Evolutionary conservation across 345 rosid genomes (phyloP).

Genomic region (Chamaenerion angustifolium): DNA sequence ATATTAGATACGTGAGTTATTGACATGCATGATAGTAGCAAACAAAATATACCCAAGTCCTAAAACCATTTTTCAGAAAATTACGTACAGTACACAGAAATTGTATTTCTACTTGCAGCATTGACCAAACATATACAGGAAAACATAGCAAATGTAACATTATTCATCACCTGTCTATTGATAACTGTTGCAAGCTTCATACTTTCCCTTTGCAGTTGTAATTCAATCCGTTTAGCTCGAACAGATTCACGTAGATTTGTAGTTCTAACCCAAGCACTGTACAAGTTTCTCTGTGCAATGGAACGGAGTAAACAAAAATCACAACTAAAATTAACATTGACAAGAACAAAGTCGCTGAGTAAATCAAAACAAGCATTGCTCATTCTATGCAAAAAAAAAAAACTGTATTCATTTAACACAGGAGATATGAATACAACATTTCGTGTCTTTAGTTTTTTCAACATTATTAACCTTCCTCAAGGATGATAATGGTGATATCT

Average conservation of each 20-base stretch:
- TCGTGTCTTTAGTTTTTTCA: too few relatives aligned
- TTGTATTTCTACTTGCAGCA: too few relatives aligned
- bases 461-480: too few relatives aligned
- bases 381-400: too few relatives aligned
- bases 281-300: conserved; percentile 43
- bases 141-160: not conserved
- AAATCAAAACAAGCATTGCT: not conserved
- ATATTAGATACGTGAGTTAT: too few relatives aligned
- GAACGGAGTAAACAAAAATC: conserved; percentile 1
- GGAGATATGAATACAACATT: too few relatives aligned
- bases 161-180: conserved; percentile 45
- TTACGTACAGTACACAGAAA: too few relatives aligned
- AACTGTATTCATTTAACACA: too few relatives aligned
- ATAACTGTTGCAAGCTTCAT: conserved; percentile 52
- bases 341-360: not conserved
- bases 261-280: conserved; percentile 37
- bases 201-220: conserved; percentile 53
- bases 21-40: too few relatives aligned
- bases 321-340: not conserved
- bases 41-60: too few relatives aligned
- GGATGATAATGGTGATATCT: too few relatives aligned
- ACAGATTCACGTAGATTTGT: conserved; percentile 64
- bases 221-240: conserved; percentile 38
- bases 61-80: too few relatives aligned
- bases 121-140: not conserved